Evolutionary conservation across 495 filamentous ascomycete species (phyloP).

Genomic region (Massariosphaeria phaeospora): DNA sequence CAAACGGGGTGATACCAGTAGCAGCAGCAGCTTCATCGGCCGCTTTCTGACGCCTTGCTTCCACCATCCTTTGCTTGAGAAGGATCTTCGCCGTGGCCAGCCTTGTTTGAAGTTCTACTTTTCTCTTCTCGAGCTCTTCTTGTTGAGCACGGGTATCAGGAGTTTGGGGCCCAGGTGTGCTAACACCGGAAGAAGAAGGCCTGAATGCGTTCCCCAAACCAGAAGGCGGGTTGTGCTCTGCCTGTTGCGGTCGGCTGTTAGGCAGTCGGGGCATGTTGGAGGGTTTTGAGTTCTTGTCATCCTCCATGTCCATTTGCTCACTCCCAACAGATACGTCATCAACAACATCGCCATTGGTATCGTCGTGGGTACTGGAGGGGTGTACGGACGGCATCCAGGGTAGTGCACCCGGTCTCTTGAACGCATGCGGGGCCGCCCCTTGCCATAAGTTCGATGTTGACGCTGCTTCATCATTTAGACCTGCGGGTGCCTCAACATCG

Average conservation of each 20-base stretch:
- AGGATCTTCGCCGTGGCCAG: too few species aligned
- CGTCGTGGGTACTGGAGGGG: slow-evolving; percentile 31
- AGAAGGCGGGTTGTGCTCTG: slow-evolving; percentile 37
- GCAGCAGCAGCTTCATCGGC: slow-evolving; percentile 4
- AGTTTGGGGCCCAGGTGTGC: slow-evolving; percentile 39
- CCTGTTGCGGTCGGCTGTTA: neutral
- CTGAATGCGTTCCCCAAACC: slow-evolving; percentile 42
- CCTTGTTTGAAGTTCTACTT: slow-evolving; percentile 69
- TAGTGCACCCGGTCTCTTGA: too few species aligned
- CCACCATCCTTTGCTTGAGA: slow-evolving; percentile 34
- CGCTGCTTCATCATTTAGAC: neutral
- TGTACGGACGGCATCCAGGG: slow-evolving; percentile 8
- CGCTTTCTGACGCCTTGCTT: slow-evolving; percentile 44
- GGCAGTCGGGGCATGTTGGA: slow-evolving; percentile 25
- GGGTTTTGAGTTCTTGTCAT: slow-evolving; percentile 43
- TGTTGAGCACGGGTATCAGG: slow-evolving; percentile 39
- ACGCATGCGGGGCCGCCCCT: slow-evolving; percentile 12
- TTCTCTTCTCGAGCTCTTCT: slow-evolving; percentile 59
- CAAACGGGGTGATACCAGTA: too few species aligned
- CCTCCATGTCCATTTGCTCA: slow-evolving; percentile 40
- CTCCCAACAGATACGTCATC: slow-evolving; percentile 55
- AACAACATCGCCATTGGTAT: slow-evolving; percentile 73
- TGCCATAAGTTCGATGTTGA: neutral
- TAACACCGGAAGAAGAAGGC: slow-evolving; percentile 34
- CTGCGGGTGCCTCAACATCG: too few species aligned